phyloP scores from a whole-genome alignment of 306 rosid species.

The Acacia acuminata region DNA sequence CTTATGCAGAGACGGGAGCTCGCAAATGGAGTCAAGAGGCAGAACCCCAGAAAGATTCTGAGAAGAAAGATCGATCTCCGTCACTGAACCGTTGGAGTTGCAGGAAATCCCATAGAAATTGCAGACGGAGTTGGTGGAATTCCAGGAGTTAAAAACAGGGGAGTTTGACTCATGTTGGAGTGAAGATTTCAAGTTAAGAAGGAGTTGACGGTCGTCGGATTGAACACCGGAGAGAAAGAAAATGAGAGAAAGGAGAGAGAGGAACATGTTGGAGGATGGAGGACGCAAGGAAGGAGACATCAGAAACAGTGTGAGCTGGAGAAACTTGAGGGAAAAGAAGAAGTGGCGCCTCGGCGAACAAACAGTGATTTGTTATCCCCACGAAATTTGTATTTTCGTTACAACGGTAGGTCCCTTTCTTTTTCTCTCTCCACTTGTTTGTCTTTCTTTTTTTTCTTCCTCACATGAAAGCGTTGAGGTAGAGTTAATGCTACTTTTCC shows the following conservation, averaged over 20 bases:
- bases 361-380: background rate
- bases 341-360: background rate
- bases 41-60: slow-evolving; percentile 53
- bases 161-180: slow-evolving; percentile 27
- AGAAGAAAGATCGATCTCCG: slow-evolving; percentile 60
- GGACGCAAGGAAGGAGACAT: slow-evolving; percentile 1
- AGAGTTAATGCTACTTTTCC: slow-evolving; percentile 20
- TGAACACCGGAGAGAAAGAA: slow-evolving; percentile 31
- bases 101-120: slow-evolving; percentile 65
- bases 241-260: slow-evolving; percentile 26
- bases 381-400: slow-evolving; percentile 30
- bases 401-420: slow-evolving; percentile 36
- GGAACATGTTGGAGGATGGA: slow-evolving; percentile 37
- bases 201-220: slow-evolving; percentile 55
- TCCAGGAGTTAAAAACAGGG: slow-evolving; percentile 54
- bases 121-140: slow-evolving; percentile 31
- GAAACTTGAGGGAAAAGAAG: background rate
- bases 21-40: slow-evolving; percentile 66
- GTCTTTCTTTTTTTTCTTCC: background rate
- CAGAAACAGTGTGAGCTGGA: background rate
- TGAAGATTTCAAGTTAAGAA: slow-evolving; percentile 54
- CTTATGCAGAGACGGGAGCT: slow-evolving; percentile 50
- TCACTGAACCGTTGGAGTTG: slow-evolving; percentile 40
- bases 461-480: background rate
- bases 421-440: background rate